Base-by-base conservation (phyloP, 2,329 filamentous ascomycete species). In the Hymenoscyphus infarciens region DNA sequence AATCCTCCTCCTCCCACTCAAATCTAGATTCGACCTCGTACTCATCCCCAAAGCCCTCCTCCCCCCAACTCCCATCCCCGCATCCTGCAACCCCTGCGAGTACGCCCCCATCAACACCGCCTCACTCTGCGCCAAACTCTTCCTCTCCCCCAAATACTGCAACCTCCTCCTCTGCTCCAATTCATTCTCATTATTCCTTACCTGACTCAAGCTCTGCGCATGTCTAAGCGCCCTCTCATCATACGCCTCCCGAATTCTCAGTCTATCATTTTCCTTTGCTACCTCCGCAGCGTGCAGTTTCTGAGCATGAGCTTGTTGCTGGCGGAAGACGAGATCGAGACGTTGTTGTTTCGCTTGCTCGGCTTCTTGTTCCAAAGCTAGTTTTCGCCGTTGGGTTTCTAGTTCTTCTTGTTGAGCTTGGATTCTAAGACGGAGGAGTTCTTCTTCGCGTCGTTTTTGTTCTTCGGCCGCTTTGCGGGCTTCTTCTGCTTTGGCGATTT, bases 131-230 rank as follows among this genome's bases (percentile, higher is more conserved):
- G 61, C 62, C 52, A 68, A 53, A 25, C 35, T 60, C 56, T 66
- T 68, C 60, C 62, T 62, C 57, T 65, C 63, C 25, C 56, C 42
- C 19, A 68, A 59, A 42, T 65, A 57, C 13, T 53, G 57, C 57
- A 68, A 16, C 10, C 62, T 59, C 60, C 66, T 59, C 53, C 49
- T 64, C 63, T 68, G 56, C 22, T 61, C 60, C 33, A 59, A 62
- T 35, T 67, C 66, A 57, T 68, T 63, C 62, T 68, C 66, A 38
- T 65, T 56, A 57, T 65, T 65, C n/a, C 65, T 39, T 19, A 68
- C 56, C 56, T 63, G 49, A 53, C 66, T 68, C 63, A 67, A 60
- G 1, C 35, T 56, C 8, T 59, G 38, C 2, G 66, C 66, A 25
- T 68, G 66, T 35, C 55, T 63, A 59, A 68, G 56, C 2, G 61